Evolutionary conservation across 1,139 yeast species (phyloP).

Genomic region (Sugiyamaella pinicola): DNA sequence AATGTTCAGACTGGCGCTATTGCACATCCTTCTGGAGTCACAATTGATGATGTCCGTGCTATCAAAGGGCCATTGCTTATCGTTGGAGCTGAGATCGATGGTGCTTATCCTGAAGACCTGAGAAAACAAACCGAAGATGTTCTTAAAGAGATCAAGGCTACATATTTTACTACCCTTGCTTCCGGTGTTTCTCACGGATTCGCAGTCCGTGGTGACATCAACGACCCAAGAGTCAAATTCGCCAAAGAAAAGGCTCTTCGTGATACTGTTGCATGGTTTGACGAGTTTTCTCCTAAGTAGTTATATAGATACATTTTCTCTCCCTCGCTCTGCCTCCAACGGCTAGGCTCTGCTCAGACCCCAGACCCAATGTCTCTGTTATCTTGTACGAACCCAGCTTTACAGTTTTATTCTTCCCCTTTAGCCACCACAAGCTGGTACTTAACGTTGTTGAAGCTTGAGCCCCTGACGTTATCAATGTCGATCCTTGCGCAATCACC

Average conservation of each 20-base stretch:
- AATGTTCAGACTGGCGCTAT: slow-evolving; percentile 61
- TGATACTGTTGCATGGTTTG: slow-evolving; percentile 63
- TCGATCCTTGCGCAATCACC: slow-evolving; percentile 2
- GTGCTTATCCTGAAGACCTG: slow-evolving; percentile 60
- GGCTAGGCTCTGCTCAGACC: neutral
- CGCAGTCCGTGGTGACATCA: slow-evolving; percentile 72
- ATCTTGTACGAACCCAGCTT: too few relatives aligned
- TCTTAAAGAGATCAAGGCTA: slow-evolving; percentile 52
- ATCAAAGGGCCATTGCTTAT: slow-evolving; percentile 64
- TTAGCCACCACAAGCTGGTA: too few relatives aligned
- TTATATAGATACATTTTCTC: neutral
- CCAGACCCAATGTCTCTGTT: too few relatives aligned
- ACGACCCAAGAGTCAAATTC: slow-evolving; percentile 55
- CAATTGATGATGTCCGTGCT: slow-evolving; percentile 66
- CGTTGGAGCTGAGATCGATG: slow-evolving; percentile 74
- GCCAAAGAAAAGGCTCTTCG: slow-evolving; percentile 69
- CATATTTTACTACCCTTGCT: slow-evolving; percentile 62
- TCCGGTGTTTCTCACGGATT: slow-evolving; percentile 72
- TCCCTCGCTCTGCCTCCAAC: neutral
- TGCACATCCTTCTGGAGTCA: slow-evolving; percentile 79
- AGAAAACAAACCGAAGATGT: slow-evolving; percentile 62
- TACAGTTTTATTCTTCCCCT: too few relatives aligned
- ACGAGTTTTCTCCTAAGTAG: slow-evolving; percentile 21
- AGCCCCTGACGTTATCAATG: neutral
- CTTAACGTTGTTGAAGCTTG: neutral